Evolutionary conservation across 169 alveolate genomes (phyloP), one percentile per base, ranked within the genome.

Genomic region (Ichthyophthirius multifiliis): DNA sequence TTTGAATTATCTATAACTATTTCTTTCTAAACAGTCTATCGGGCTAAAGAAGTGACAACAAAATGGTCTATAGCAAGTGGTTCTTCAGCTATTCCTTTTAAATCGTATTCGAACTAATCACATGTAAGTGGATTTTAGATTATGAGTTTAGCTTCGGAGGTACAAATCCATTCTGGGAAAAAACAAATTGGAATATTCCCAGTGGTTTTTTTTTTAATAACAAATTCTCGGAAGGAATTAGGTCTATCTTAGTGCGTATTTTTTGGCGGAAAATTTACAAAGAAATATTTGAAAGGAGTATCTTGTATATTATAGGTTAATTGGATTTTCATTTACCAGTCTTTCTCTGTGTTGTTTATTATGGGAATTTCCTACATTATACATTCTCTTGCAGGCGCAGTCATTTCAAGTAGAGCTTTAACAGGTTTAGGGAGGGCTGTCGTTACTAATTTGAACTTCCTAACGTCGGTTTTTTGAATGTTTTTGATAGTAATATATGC

Each of bases 21-120:
- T 30, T 55, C 83, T 64, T 90, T 89, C 30, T 84, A 78, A 20
- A 91, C 90, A 12, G 93, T 92, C 89, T 93, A 94, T 74, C 97
- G 92, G 0, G 97, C 98, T 65, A 91, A 88, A 48, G 97, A 95
- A 78, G 89, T 91, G 23, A 90, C 86, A n/a, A 92, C 95, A 34
- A 93, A 90, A 67, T 96, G 97, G 37, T 94, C 98, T 82, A 95
- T 97, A 1, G 98, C 97, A 20, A 93, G 74, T 0, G 99, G 99
- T 55, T 96, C 98, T 79, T 96, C 98, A 10, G 96, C 98, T 27
- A 88, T 88, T 7, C 99, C 99, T 47, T 85, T 90, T 27, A 95
- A 86, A 30, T 89, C 94, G 82, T 94, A 96, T 75, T 94, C 96
- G 83, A 92, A 94, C 47, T 90, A 84, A 78, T 96, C 98, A 65